Conservation (phyloP, 73 alveolate genomes). For the Paramecium sonneborni region DNA sequence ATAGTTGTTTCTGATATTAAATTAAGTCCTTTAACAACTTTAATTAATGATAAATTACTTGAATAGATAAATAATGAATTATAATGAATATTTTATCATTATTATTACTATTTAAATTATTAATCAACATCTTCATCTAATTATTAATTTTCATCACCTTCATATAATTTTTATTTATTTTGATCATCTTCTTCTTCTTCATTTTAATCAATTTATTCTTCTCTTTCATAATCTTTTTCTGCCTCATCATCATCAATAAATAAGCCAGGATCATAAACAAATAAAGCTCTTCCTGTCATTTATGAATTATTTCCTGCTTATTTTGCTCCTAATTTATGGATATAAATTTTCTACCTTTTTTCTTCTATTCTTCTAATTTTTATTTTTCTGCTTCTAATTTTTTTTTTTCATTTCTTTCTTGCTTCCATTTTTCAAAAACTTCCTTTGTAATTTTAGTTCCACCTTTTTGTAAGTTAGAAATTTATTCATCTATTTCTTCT, state of each 20-base stretch:
- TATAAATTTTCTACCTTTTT: conserved; percentile 64
- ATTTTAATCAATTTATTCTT: conserved; percentile 83
- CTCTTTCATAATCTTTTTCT: conserved; percentile 85
- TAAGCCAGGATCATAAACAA: conserved; percentile 89
- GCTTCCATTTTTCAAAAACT: conserved; percentile 88
- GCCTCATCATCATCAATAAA: conserved; percentile 91
- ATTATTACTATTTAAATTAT: conserved; percentile 6
- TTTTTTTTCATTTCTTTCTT: conserved; percentile 70
- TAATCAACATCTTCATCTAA: conserved; percentile 10
- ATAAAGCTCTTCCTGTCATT: conserved; percentile 90
- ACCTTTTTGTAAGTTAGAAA: conserved; percentile 76
- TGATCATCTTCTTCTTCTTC: conserved; percentile 65
- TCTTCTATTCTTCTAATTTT: conserved; percentile 75
- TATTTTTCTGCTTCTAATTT: conserved; percentile 73
- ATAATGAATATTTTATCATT: conserved; percentile 4
- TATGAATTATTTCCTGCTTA: conserved; percentile 57
- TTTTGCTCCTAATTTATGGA: not conserved
- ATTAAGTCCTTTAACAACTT: conserved; percentile 32
- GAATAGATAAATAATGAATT: conserved; percentile 15
- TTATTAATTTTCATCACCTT: conserved; percentile 44
- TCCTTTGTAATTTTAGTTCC: conserved; percentile 83
- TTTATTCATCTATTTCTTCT: conserved; percentile 90
- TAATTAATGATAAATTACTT: not conserved
- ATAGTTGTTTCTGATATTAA: conserved; percentile 40
- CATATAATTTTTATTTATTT: conserved; percentile 33